phyloP scores from a whole-genome alignment of 345 rosid species.

The Mangifera indica region DNA sequence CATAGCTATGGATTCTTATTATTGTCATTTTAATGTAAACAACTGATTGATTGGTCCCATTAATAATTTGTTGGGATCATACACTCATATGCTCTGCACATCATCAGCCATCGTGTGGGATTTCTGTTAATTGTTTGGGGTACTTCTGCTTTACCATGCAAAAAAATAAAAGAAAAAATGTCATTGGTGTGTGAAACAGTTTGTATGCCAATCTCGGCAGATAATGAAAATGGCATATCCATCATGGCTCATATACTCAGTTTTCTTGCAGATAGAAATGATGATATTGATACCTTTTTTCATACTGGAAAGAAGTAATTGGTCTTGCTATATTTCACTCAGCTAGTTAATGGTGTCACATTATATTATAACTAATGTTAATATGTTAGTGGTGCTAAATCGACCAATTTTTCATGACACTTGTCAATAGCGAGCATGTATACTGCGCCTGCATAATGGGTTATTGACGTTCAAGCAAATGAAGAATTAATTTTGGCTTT shows the following conservation, averaged over 20 bases:
- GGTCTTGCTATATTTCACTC: not conserved
- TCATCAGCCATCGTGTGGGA: not conserved
- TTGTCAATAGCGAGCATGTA: not conserved
- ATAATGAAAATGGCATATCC: not conserved
- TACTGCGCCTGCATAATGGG: not conserved
- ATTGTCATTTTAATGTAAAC: not conserved
- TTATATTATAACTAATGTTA: not conserved
- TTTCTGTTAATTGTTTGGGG: not conserved
- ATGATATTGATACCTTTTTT: not conserved
- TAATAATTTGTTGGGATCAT: not conserved
- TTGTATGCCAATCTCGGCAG: not conserved
- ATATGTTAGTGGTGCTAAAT: slow-evolving; percentile 8
- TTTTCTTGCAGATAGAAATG: not conserved
- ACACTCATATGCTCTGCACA: not conserved
- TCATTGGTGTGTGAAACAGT: not conserved
- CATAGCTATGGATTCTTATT: not conserved
- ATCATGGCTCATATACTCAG: not conserved
- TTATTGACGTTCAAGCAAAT: not conserved
- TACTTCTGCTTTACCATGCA: not conserved
- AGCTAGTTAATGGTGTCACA: not conserved
- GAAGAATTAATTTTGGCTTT: not conserved
- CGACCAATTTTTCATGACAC: not conserved
- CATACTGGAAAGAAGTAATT: not conserved
- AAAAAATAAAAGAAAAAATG: no score
- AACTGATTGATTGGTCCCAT: not conserved